These are phyloP conservation scores for Aureobasidium subglaciale DNA, from an alignment of 2,329 filamentous ascomycete species.

Conservation along the genomic window DNA sequence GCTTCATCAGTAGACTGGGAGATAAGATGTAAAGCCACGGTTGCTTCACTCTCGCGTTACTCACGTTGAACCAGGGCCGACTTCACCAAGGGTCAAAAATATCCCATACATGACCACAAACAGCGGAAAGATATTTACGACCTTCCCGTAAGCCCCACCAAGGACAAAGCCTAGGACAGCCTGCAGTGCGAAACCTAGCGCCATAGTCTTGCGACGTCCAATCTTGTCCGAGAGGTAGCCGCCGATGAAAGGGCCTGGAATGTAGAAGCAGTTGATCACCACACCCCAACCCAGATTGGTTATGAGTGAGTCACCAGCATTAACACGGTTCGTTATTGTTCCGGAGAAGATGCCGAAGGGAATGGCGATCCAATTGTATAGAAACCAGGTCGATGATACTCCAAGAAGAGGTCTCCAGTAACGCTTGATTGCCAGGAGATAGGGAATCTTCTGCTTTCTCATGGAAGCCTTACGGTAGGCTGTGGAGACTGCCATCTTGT, in stretches of 20 bases:
- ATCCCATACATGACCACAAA: constrained; percentile 73
- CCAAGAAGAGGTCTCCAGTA: constrained; percentile 64
- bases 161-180: constrained; percentile 77
- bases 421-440: constrained; percentile 48
- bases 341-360: constrained; percentile 73
- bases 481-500: constrained; percentile 68
- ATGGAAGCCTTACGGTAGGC: constrained; percentile 67
- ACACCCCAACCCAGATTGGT: constrained; percentile 75
- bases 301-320: constrained; percentile 57
- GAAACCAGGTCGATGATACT: constrained; percentile 74
- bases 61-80: constrained; percentile 51
- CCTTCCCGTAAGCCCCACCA: constrained; percentile 52
- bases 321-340: constrained; percentile 60
- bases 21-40: too few species aligned
- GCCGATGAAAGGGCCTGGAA: constrained; percentile 71
- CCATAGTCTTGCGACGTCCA: constrained; percentile 67
- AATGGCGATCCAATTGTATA: constrained; percentile 67
- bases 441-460: constrained; percentile 44
- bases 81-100: constrained; percentile 67
- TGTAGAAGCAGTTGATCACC: constrained; percentile 78
- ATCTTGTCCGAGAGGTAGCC: constrained; percentile 69
- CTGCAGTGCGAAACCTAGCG: constrained; percentile 62
- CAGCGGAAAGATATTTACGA: constrained; percentile 27
- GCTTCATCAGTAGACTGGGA: too few species aligned
- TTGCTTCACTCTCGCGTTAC: too few species aligned